Conservation (phyloP, 2,329 filamentous ascomycete species). For the Cercospora sesami region DNA sequence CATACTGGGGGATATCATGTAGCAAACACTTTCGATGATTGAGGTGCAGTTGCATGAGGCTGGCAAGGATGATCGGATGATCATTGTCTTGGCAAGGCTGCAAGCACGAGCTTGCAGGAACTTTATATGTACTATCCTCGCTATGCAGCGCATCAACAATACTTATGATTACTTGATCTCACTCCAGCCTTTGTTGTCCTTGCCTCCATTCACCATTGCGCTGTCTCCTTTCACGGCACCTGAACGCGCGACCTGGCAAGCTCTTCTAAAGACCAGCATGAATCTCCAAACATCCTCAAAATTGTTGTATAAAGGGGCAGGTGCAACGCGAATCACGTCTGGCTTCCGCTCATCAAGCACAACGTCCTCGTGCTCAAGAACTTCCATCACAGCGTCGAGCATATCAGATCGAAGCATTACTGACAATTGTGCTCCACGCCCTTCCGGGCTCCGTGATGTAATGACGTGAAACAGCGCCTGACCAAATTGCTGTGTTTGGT, state of each 20-base stretch:
- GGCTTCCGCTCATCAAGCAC: slow-evolving; percentile 83
- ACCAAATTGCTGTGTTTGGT: slow-evolving; percentile 20
- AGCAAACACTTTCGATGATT: background rate
- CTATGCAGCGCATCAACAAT: background rate
- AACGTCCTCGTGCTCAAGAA: slow-evolving; percentile 67
- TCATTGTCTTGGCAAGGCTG: background rate
- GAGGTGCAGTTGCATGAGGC: background rate
- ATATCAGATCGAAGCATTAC: slow-evolving; percentile 67
- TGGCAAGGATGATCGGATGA: slow-evolving; percentile 2
- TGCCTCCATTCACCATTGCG: slow-evolving; percentile 35
- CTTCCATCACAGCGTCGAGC: slow-evolving; percentile 65
- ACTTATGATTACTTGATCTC: slow-evolving; percentile 32
- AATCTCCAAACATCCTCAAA: slow-evolving; percentile 72
- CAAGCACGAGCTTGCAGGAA: background rate
- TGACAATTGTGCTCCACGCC: slow-evolving; percentile 78
- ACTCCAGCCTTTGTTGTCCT: slow-evolving; percentile 35
- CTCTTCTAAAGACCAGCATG: slow-evolving; percentile 53
- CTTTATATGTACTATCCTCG: background rate
- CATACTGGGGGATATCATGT: background rate
- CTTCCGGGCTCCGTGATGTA: slow-evolving; percentile 66
- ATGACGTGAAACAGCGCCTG: slow-evolving; percentile 53
- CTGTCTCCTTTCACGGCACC: slow-evolving; percentile 8
- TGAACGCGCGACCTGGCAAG: slow-evolving; percentile 45
- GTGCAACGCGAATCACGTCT: slow-evolving; percentile 79
- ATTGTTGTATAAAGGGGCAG: slow-evolving; percentile 79